phyloP scores from a whole-genome alignment of 2,329 filamentous ascomycete genomes.

The Neurospora sp. region DNA sequence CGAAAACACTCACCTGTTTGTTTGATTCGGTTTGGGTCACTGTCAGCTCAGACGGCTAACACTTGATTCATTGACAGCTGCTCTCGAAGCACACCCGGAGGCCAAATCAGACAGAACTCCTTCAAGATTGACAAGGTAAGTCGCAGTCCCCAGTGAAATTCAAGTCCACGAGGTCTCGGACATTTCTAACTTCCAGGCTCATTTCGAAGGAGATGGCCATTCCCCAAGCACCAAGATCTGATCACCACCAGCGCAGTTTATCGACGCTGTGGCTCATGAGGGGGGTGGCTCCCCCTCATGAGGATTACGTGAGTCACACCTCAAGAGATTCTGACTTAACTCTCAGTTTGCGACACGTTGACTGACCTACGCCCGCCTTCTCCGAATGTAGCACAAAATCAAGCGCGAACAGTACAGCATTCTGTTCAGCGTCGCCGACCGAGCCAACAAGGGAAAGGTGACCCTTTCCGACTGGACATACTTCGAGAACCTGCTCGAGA shows the following conservation, averaged over 20 bases:
- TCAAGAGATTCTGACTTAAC: conserved; percentile 52
- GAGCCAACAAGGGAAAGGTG: conserved; percentile 61
- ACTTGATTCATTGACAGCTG: neutral
- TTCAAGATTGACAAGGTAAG: neutral
- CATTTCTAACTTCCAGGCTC: neutral
- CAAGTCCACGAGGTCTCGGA: neutral
- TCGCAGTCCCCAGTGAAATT: neutral
- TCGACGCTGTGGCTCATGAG: conserved; percentile 64
- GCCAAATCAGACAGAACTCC: neutral
- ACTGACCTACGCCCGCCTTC: conserved; percentile 1
- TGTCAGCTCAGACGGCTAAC: neutral
- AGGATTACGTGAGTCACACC: conserved; percentile 73
- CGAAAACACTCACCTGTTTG: neutral
- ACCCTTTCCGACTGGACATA: conserved; percentile 79
- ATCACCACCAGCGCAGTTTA: conserved; percentile 48
- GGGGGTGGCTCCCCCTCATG: conserved; percentile 47
- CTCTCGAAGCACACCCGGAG: neutral
- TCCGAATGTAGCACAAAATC: conserved; percentile 76
- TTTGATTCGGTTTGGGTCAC: neutral
- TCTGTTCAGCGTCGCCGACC: conserved; percentile 85
- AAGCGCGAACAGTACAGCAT: conserved; percentile 91
- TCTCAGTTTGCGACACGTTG: neutral
- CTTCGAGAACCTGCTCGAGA: conserved; percentile 87
- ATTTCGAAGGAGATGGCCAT: neutral
- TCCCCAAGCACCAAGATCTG: neutral